Percentiles rank a stretch among this genome's conserved stretches.
Evolutionary conservation across 495 filamentous ascomycete species (phyloP).

Genomic region (Cercophora samala): DNA sequence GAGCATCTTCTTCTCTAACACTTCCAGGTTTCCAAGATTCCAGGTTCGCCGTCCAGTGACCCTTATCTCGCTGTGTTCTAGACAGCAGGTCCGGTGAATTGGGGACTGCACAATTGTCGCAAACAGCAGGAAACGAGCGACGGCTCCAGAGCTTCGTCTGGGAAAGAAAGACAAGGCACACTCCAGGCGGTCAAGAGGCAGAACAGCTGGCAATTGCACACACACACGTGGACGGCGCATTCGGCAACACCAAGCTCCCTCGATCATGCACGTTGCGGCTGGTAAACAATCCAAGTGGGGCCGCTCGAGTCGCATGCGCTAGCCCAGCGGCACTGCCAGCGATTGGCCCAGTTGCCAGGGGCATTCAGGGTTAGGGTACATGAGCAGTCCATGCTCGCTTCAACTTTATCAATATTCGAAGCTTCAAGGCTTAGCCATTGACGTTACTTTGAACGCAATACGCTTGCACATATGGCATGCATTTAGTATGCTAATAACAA

Average conservation of each 20-base stretch:
- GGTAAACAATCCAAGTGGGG: slow-evolving; percentile 3
- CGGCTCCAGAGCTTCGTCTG: not conserved
- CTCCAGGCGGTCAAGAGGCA: slow-evolving; percentile 13
- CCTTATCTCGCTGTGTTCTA: not conserved
- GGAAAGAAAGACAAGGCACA: not conserved
- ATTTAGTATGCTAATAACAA: too few species aligned
- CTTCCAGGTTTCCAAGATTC: not conserved
- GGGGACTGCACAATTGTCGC: not conserved
- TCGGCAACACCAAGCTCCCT: slow-evolving; percentile 9
- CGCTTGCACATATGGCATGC: too few species aligned
- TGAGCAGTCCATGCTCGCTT: not conserved
- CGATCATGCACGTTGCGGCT: slow-evolving; percentile 7
- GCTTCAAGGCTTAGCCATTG: not conserved
- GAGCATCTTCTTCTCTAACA: slow-evolving; percentile 19
- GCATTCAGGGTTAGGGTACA: not conserved
- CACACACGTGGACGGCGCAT: slow-evolving; percentile 10
- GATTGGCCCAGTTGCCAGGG: not conserved
- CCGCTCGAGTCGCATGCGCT: not conserved
- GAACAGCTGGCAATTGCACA: not conserved
- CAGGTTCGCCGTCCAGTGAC: slow-evolving; percentile 1
- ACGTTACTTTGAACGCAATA: too few species aligned
- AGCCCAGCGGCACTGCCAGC: not conserved
- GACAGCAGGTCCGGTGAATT: not conserved
- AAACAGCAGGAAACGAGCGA: not conserved
- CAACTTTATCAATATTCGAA: not conserved